Base-by-base conservation (phyloP, 306 rosid species). In the Begonia fuchsioides region DNA sequence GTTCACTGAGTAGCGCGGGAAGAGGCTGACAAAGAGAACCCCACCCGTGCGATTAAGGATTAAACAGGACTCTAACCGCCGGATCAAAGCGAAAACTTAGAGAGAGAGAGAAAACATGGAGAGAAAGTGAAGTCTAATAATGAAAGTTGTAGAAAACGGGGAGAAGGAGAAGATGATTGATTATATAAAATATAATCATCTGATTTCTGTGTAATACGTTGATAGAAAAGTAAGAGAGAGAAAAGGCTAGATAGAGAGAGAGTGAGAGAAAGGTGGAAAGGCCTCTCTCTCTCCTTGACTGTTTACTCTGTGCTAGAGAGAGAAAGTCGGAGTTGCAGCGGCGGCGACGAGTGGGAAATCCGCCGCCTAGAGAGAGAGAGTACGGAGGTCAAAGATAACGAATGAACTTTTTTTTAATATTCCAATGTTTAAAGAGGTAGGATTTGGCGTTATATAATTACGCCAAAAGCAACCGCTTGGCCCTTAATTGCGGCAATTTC, bases 251-350 rank as follows among this genome's bases (percentile, higher is more conserved):
- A 39, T 64, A 53, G 55, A 60, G 61, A 65, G 72, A 44, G 71
- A 39, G 73, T 74, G 87, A 80, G 68, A 69, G 71, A 67, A 79
- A 69, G 84, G 93, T 87, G 78, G 76, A 77, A 81, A 70, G 77
- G 76, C 68, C 5, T 20, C 32, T 20, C 32, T 26, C 35, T 26
- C 35, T 26, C 35, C 35, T 26, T 1, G 35, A 6, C 35, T 26
- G n/a, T n/a, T 26, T 26, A 4, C 8, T 26, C 35, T 4, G 35
- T 26, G 35, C 40, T 52, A 19, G 53, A 63, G 59, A 54, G 58
- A 49, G 47, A 39, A 87, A 79, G 80, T 72, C 66, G 73, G 82
- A 41, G 11, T 39, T 26, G 35, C 35, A 26, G 35, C 35, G 7
- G 35, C 35, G 35, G 35, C 35, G 35, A 26, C 5, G 1, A 26